Conservation (phyloP, 257 asterid genomes). For the Lithospermum erythrorhizon region DNA sequence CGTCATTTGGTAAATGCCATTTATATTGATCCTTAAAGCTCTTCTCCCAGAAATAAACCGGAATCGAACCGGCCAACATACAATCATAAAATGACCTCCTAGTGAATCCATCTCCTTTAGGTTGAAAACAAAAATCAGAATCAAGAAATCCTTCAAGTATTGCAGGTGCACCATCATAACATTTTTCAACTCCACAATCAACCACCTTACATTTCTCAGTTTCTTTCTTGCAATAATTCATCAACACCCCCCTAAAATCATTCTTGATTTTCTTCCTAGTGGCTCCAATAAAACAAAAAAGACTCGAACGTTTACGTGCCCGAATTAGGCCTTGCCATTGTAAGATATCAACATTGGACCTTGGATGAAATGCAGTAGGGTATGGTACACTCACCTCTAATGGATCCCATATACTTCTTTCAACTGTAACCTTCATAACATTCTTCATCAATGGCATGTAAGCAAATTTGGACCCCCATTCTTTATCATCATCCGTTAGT, state of each 20-base stretch:
- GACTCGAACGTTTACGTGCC: slow-evolving; percentile 12
- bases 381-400: slow-evolving; percentile 28
- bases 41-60: slow-evolving; percentile 35
- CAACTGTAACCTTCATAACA: slow-evolving; percentile 35
- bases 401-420: slow-evolving; percentile 22
- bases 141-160: slow-evolving; percentile 24
- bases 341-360: slow-evolving; percentile 14
- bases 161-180: slow-evolving; percentile 26
- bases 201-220: slow-evolving; percentile 12
- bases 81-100: slow-evolving; percentile 36
- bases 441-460: slow-evolving; percentile 45
- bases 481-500: slow-evolving; percentile 24
- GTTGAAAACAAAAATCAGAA: slow-evolving; percentile 36
- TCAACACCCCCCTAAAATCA: slow-evolving; percentile 22
- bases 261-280: slow-evolving; percentile 19
- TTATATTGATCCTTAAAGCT: slow-evolving; percentile 25
- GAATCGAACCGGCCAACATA: slow-evolving; percentile 39
- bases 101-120: slow-evolving; percentile 30
- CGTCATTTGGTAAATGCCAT: slow-evolving; percentile 23
- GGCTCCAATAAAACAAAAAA: slow-evolving; percentile 24
- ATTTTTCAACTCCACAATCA: slow-evolving; percentile 18
- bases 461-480: slow-evolving; percentile 48
- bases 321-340: slow-evolving; percentile 22
- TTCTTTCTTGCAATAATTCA: slow-evolving; percentile 21
- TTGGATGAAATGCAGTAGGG: slow-evolving; percentile 31